Percentiles rank a stretch among this genome's conserved stretches.
Evolutionary conservation across 352 stramenopile genomes (phyloP).

Genomic region (Thalassiosira livingstoniorum): DNA sequence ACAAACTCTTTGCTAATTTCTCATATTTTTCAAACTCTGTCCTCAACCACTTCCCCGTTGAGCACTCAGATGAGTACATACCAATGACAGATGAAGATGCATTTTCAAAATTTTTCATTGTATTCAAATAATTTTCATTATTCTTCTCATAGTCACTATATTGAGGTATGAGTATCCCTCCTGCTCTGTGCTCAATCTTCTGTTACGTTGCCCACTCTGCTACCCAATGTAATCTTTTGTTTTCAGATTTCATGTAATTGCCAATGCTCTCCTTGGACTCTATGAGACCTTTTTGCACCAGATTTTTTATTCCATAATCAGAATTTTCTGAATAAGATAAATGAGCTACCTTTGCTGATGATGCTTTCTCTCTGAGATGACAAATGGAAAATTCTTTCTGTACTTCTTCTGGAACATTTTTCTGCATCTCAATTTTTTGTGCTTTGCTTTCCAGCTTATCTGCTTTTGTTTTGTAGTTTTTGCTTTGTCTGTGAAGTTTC

Average conservation of each 20-base stretch:
- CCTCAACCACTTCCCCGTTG: background rate
- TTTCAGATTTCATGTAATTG: background rate
- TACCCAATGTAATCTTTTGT: background rate
- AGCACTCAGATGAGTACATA: background rate
- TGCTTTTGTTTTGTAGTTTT: no score
- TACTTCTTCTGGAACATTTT: no score
- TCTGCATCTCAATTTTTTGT: no score
- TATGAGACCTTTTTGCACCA: background rate
- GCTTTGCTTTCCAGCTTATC: no score
- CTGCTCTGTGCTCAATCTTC: background rate
- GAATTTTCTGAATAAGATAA: no score
- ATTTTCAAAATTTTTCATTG: slow-evolving; percentile 1
- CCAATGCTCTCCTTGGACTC: background rate
- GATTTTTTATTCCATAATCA: no score
- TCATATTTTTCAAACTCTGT: background rate
- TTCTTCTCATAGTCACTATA: slow-evolving; percentile 5
- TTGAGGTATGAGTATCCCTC: background rate
- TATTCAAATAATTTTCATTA: background rate
- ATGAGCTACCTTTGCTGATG: no score
- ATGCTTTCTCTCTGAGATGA: no score
- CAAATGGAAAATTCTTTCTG: no score
- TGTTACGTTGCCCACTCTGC: background rate
- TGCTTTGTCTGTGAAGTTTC: no score
- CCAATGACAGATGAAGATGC: no score
- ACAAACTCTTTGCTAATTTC: background rate